Base-by-base conservation (phyloP, 2,329 filamentous ascomycete species). In the Penicillium sp. region DNA sequence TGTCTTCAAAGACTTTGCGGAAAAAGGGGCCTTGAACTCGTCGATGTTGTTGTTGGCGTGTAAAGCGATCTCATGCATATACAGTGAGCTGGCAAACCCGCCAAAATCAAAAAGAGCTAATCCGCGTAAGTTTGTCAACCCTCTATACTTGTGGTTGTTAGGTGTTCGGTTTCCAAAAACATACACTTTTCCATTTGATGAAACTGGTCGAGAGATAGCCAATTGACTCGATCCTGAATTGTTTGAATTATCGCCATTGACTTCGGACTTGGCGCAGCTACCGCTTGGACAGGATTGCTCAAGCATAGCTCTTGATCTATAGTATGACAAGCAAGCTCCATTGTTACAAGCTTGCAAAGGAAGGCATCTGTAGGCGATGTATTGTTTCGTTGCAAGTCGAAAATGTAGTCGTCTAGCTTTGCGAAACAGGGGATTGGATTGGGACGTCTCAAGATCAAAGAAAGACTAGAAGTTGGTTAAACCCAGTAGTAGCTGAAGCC, bases 361-460 rank as follows among this genome's bases (percentile, higher is more conserved):
- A 52, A 48, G 21, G 7, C 37, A 39, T 48, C 50, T 2, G 50
- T 52, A 17, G 44, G 27, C 3, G 44, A 29, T 39, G 23, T 9
- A 18, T 44, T 29, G 44, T 5, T 26, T 20, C 30, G 37, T 21
- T 39, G 17, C 21, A 52, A 32, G 13, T 52, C 37, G 10, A 9
- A 4, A 24, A 52, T 3, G 30, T 48, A 52, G 13, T 52, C 30
- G n/a, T 52, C 39, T 4, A 52, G 23, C 37, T 48, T 27, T 23
- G 37, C 4, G 27, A 20, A 37, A 29, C 37, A 47, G 12, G 15
- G 6, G 6, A 17, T 49, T 2, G 24, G 26, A 44, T 44, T 52
- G 3, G 50, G 50, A 13, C 50, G 50, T 32, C 50, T 27, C 50
- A 48, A 12, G 5, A 52, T 52, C 26, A 48, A 37, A 29, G 50